Evolutionary conservation across 768 basidiomycete species (phyloP).

Genomic region (Suillus sp.): DNA sequence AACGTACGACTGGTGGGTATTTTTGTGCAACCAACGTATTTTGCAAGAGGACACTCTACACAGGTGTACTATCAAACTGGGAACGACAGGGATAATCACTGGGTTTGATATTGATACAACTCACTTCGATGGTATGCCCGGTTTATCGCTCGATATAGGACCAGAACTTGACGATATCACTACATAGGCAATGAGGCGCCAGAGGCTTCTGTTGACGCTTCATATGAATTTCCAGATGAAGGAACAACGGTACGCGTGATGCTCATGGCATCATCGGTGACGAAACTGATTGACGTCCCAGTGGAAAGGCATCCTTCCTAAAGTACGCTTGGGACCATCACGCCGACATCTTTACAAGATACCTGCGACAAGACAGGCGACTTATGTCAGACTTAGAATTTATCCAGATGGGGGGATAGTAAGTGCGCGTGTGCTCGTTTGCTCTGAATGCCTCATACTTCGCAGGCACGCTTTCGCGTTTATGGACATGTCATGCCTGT

Average conservation of each 20-base stretch:
- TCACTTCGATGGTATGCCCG: constrained; percentile 77
- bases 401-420: constrained; percentile 98
- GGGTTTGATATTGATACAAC: constrained; percentile 95
- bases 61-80: constrained; percentile 91
- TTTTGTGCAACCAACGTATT: background rate
- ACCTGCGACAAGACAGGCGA: constrained; percentile 51
- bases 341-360: constrained; percentile 89
- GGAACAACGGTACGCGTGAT: constrained; percentile 52
- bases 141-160: constrained; percentile 12
- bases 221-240: constrained; percentile 46
- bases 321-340: constrained; percentile 74
- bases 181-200: constrained; percentile 82
- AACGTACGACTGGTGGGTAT: constrained; percentile 76
- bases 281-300: constrained; percentile 27
- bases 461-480: constrained; percentile 86
- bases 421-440: constrained; percentile 15
- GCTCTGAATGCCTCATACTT: constrained; percentile 11
- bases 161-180: background rate
- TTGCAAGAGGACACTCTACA: background rate
- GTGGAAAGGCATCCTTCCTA: constrained; percentile 86
- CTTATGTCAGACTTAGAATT: constrained; percentile 90
- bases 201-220: constrained; percentile 72
- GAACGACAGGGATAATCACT: constrained; percentile 66
- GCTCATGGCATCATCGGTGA: background rate
- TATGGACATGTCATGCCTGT: constrained; percentile 79